Evolutionary conservation across 176 grass and related monocot species (phyloP), one percentile per base, ranked within the genome.

Genomic region (Poa pratensis): DNA sequence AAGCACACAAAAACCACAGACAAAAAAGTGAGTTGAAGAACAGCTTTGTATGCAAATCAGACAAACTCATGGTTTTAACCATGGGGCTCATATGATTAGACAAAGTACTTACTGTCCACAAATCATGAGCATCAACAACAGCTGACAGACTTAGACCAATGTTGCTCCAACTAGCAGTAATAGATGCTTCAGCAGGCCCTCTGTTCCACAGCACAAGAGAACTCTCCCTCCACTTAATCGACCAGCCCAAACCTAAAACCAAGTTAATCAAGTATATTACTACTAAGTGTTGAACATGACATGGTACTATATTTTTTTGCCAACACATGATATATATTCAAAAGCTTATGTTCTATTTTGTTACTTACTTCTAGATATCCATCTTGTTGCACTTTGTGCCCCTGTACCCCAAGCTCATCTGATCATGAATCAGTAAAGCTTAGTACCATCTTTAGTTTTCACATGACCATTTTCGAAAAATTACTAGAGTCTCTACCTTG

Each of bases 381-480:
- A 63, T 85, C 61, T 74, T 75, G 67, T 65, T 71, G 80, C 42
- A 87, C 85, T 75, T 90, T 90, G 55, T 12, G 68, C 27, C 91
- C 91, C 81, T 92, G 87, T 42, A 90, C 81, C 51, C 87, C 87
- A 87, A 90, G 87, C 11, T 43, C 32, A 68, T 92, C 77, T 92
- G 72, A 55, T 82, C 37, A 70, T 7, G 53, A 79, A 79, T 54
- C 30, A 28, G 45, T 62, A 24, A 63, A 77, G 37, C 42, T 77
- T 48, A 77, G 51, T 77, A 60, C 19, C 43, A 0, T 87, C 22
- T 61, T 40, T 77, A 23, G 7, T 17, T 61, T 78, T 61, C 35
- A 17, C 26, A 37, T 55, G 19, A 68, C 26, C 65, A 82, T 48
- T 58, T 77, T 20, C 9, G 19, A 60, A 8, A 26, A 54, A 24